Evolutionary conservation across 305 asterid genomes (phyloP).

Genomic region (Fraxinus xanthoxyloides): DNA sequence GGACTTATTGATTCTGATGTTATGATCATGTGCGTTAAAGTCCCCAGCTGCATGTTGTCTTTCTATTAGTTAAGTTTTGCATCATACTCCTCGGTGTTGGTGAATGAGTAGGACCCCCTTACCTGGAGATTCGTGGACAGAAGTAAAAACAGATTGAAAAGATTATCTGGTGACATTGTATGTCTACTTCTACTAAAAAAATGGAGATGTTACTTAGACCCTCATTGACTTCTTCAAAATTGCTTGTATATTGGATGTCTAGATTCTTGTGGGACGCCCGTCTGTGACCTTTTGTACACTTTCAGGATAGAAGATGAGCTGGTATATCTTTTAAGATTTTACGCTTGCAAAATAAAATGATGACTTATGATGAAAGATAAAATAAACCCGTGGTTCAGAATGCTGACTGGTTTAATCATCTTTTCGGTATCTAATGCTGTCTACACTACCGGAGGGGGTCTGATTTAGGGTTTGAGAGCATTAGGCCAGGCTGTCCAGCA

Average conservation of each 20-base stretch:
- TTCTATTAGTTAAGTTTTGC: slow-evolving; percentile 8
- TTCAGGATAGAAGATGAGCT: not conserved
- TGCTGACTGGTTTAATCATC: not conserved
- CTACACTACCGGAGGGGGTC: not conserved
- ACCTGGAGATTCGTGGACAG: not conserved
- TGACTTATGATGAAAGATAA: not conserved
- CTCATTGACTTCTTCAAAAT: not conserved
- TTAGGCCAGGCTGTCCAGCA: not conserved
- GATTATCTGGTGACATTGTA: not conserved
- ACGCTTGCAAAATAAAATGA: not conserved
- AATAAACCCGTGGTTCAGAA: not conserved
- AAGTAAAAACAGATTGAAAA: not conserved
- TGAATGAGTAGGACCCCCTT: slow-evolving; percentile 3
- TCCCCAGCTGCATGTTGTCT: slow-evolving; percentile 1
- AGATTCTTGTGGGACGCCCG: not conserved
- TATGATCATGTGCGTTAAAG: slow-evolving; percentile 13
- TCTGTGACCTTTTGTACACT: not conserved
- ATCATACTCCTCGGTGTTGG: not conserved
- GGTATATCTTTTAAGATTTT: not conserved
- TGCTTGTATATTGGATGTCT: not conserved
- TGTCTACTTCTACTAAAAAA: not conserved
- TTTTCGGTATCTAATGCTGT: not conserved
- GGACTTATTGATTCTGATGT: slow-evolving; percentile 12
- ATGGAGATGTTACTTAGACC: not conserved
- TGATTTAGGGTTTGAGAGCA: not conserved